Base-by-base conservation (phyloP, 2,329 filamentous ascomycete genomes). In the Exophiala phaeomuriformis region DNA sequence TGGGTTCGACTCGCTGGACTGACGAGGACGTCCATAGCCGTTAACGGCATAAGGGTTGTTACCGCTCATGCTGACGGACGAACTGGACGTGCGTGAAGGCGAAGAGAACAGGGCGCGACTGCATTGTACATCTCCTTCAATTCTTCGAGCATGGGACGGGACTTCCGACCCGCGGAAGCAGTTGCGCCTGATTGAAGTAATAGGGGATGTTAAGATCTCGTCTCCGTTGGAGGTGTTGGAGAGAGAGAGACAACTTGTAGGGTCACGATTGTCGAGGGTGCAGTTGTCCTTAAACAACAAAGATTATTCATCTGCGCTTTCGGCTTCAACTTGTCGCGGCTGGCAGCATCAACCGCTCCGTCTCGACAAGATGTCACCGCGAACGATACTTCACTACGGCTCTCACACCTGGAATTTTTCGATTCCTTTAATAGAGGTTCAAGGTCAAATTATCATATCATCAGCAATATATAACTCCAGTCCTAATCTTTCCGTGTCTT, bases 41-140 rank as follows among this genome's bases (percentile, higher is more conserved):
- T 57, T 60, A 28, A 60, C 40, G 32, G 56, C 58, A 43, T 61
- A 61, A 32, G 58, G 58, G 41, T 61, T 61, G 31, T 51, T 52
- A 44, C 54, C 54, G 44, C 53, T 60, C 53, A 57, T 60, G 43
- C 32, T 52, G 35, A 28, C 46, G 42, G 40, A 33, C n/a, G 27
- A 43, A 5, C 19, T 5, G 7, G 29, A 42, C 2, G 32, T 8
- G 41, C 9, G 10, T 10, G 35, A 47, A 36, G 42, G 29, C 10
- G 9, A 30, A 33, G 10, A 19, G 30, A 35, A 29, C n/a, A n/a
- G 5, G 43, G n/a, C n/a, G 30, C 19, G 43, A 29, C 33, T 19
- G 51, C 55, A 53, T 57, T 30, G 48, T 50, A 31, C 30, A 33
- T 41, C 39, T 42, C 29, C 30, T n/a, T 27, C 28, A 35, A 35